Evolutionary conservation across 805 yeast genomes (phyloP).

Genomic region (Kodamaea restingae): DNA sequence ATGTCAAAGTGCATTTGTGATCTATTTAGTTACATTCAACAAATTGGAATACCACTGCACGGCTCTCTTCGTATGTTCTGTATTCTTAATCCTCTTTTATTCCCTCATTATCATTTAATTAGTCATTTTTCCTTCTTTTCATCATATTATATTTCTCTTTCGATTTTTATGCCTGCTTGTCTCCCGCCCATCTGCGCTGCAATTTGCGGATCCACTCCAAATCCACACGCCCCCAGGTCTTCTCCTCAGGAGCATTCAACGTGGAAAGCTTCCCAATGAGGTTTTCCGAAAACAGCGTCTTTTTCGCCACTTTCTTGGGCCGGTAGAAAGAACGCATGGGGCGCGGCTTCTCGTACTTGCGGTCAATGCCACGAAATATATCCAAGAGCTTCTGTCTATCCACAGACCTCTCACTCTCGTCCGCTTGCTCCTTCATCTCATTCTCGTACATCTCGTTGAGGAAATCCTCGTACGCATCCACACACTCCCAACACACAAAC

Average conservation of each 20-base stretch:
- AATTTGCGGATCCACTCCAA: constrained; percentile 13
- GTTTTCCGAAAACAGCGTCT: constrained; percentile 17
- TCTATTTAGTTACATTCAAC: too few species aligned
- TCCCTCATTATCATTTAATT: too few species aligned
- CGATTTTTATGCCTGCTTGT: too few species aligned
- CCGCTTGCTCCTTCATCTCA: constrained; percentile 10
- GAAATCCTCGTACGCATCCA: constrained; percentile 51
- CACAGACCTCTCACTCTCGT: background rate
- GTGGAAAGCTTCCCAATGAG: constrained; percentile 18
- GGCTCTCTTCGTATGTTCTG: too few species aligned
- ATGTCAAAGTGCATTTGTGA: too few species aligned
- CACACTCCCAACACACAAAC: constrained; percentile 61
- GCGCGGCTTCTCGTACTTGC: constrained; percentile 17
- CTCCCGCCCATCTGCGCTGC: constrained; percentile 9
- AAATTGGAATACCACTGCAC: too few species aligned
- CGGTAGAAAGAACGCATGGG: constrained; percentile 11
- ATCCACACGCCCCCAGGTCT: constrained; percentile 9
- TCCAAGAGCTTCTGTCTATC: constrained; percentile 13
- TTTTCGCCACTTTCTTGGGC: constrained; percentile 11
- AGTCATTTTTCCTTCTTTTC: background rate
- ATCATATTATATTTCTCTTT: background rate
- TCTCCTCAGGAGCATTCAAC: constrained; percentile 18
- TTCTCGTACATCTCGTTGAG: constrained; percentile 36
- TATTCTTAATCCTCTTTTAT: too few species aligned
- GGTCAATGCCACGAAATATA: constrained; percentile 18